A percentile compares a stretch with the other conserved stretches of the same genome.
Conservation (phyloP, 805 yeast species). For the Cyberlindnera bimundalis region DNA sequence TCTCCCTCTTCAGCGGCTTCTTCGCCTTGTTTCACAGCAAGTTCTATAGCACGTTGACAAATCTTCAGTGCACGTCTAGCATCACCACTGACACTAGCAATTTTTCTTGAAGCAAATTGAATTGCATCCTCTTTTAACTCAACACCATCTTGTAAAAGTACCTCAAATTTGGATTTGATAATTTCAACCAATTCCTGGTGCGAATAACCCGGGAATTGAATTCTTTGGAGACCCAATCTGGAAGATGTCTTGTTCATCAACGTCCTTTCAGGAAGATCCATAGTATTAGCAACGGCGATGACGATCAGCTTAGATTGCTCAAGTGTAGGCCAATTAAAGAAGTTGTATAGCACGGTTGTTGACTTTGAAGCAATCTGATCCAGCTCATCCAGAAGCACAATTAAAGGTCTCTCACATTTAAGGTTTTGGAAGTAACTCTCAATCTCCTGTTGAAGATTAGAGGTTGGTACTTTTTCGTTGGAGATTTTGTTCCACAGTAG, state of each 20-base stretch:
- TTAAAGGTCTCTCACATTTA: slow-evolving; percentile 36
- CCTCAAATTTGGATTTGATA: slow-evolving; percentile 65
- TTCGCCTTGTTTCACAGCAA: slow-evolving; percentile 42
- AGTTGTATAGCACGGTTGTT: slow-evolving; percentile 88
- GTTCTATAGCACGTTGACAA: slow-evolving; percentile 83
- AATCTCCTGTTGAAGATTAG: slow-evolving; percentile 42
- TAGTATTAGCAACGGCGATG: slow-evolving; percentile 92
- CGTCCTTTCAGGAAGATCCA: slow-evolving; percentile 92
- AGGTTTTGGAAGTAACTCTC: slow-evolving; percentile 62
- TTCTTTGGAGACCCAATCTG: slow-evolving; percentile 81
- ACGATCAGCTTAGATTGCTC: slow-evolving; percentile 76
- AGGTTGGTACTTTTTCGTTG: slow-evolving; percentile 55
- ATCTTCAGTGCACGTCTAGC: slow-evolving; percentile 90
- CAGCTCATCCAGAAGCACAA: slow-evolving; percentile 84
- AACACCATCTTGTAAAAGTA: slow-evolving; percentile 35
- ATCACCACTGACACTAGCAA: slow-evolving; percentile 96
- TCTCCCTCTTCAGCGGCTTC: slow-evolving; percentile 26
- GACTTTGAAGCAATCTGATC: slow-evolving; percentile 85
- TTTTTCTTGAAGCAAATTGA: slow-evolving; percentile 88
- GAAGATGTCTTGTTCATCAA: slow-evolving; percentile 87
- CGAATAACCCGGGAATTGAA: slow-evolving; percentile 86
- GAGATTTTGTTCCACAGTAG: slow-evolving; percentile 71
- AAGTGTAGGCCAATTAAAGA: slow-evolving; percentile 96
- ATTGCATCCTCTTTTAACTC: slow-evolving; percentile 66
- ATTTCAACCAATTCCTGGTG: slow-evolving; percentile 73